A percentile compares a stretch with the other conserved stretches of the same genome.
Evolutionary conservation across 1,139 yeast genomes (phyloP).

Genomic region (Hansenula sp.): DNA sequence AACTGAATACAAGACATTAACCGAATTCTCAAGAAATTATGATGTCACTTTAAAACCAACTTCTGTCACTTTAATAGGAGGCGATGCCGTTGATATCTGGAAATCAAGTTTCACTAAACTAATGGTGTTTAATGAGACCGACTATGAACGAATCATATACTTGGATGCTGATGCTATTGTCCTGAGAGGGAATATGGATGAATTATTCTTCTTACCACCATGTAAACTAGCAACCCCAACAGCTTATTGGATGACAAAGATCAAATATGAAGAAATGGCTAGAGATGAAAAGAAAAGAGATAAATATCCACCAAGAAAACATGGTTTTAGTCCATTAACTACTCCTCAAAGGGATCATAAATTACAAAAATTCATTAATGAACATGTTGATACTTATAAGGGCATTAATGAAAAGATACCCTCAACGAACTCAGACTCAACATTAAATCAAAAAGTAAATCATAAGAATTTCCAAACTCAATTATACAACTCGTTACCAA

Average conservation of each 20-base stretch:
- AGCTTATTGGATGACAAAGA: constrained; percentile 25
- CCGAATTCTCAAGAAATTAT: constrained; percentile 19
- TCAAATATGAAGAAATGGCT: constrained; percentile 2
- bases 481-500: constrained; percentile 17
- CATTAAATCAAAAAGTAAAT: constrained; percentile 4
- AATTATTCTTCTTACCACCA: constrained; percentile 42
- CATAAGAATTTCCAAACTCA: constrained; percentile 15
- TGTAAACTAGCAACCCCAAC: constrained; percentile 31
- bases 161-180: constrained; percentile 38
- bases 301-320: constrained; percentile 7
- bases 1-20: constrained; percentile 15
- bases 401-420: neutral
- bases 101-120: constrained; percentile 51
- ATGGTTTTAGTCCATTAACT: constrained; percentile 15
- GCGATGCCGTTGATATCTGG: constrained; percentile 37
- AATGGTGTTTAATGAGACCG: constrained; percentile 44
- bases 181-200: constrained; percentile 35
- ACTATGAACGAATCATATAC: constrained; percentile 44
- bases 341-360: constrained; percentile 7
- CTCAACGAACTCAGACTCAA: neutral
- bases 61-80: constrained; percentile 23
- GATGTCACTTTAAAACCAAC: constrained; percentile 23
- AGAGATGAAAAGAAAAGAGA: constrained; percentile 1
- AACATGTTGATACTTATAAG: constrained; percentile 6
- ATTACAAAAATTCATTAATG: constrained; percentile 4